Evolutionary conservation across 345 rosid genomes (phyloP), one percentile per base, ranked within the genome.

Genomic region (Physaria fendleri): DNA sequence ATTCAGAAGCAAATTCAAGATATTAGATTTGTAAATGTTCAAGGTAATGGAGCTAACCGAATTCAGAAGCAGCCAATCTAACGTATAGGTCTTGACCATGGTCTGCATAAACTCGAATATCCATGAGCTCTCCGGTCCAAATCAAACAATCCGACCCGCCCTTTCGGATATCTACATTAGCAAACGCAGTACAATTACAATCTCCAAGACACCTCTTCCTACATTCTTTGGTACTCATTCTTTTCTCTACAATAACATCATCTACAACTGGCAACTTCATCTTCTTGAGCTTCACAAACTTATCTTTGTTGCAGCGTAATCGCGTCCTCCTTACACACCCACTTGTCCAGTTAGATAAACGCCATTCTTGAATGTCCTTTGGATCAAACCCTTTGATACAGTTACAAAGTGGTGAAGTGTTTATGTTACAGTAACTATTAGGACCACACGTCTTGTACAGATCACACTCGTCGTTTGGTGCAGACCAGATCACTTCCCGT

Each of bases 381-480:
- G 95, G 95, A 3, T 32, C 11, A 18, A 89, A 89, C 30, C 97
- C 97, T 30, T 3, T 14, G 0, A 75, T 53, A 48, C 95, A 89
- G 15, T 15, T 71, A 64, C 96, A 89, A 8, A 80, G 71, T 0
- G 95, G 97, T 1, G 84, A 82, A 0, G 66, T 78, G 52, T 75
- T 76, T 1, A 55, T 37, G 52, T 89, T 87, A 5, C 97, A 89
- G 0, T 83, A 44, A 1, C 83, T 79, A 34, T 61, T 82, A 0
- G 87, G 69, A 8, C 97, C 91, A 49, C 96, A 89, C 53, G 16
- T 71, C 0, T 39, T 0, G 45, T 71, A 79, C 1, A 41, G 0
- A 74, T 88, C 91, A 38, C 96, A 88, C 54, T 80, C 82, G 56
- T 85, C 90, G 17, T 73, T 80, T 1, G 82, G 87, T 3, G 82